These are phyloP conservation scores for Przewalskia tangutica DNA, from an alignment of 257 asterid species.

Conservation along the genomic window DNA sequence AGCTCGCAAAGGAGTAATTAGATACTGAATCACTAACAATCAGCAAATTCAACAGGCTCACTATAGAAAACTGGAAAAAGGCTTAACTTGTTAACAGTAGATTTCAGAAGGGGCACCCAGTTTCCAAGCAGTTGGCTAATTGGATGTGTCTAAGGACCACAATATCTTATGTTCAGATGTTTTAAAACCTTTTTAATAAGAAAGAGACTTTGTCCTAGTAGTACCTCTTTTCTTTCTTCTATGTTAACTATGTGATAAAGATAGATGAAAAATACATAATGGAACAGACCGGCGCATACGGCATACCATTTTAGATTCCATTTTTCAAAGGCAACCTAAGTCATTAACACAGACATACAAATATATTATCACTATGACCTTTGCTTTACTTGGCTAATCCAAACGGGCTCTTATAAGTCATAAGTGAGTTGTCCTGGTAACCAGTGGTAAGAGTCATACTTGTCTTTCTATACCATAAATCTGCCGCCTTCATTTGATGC, in stretches of 20 bases:
- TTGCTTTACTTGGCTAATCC: too few relatives aligned
- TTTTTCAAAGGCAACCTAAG: neutral
- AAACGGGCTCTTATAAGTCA: too few relatives aligned
- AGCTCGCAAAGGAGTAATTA: neutral
- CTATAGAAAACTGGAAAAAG: neutral
- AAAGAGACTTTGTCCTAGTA: neutral
- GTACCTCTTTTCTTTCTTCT: too few relatives aligned
- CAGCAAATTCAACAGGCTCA: neutral
- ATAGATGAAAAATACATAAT: neutral
- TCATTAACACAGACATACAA: neutral
- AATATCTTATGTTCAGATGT: neutral
- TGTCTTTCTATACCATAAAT: neutral
- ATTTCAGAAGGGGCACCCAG: neutral
- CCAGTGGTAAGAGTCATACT: neutral
- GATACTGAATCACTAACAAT: neutral
- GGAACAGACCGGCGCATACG: neutral
- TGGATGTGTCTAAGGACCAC: neutral
- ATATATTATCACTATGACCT: neutral
- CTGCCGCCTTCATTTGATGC: neutral
- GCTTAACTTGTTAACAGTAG: neutral
- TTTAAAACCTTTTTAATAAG: neutral
- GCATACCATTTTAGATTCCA: neutral
- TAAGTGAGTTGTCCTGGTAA: neutral
- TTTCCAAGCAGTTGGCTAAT: neutral
- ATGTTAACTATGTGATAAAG: neutral